These are phyloP conservation scores for Elaeis guineensis DNA, from an alignment of 176 grass and related monocot genomes.

Conservation along the genomic window DNA sequence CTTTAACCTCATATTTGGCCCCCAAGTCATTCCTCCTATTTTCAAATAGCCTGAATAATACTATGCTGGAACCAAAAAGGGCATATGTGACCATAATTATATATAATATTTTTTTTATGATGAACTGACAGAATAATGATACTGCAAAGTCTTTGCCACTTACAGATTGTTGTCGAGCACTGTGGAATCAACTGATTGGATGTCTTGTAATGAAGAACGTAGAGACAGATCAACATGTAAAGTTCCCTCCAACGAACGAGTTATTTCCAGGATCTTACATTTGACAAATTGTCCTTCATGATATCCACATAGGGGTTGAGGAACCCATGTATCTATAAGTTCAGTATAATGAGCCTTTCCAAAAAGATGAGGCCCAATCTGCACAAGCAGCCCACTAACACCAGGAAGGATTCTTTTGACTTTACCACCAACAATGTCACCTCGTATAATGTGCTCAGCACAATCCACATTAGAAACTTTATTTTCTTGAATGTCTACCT, in stretches of 20 bases:
- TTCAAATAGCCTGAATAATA: too few species aligned
- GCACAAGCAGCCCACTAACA: conserved; percentile 68
- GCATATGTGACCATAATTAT: too few species aligned
- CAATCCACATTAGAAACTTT: conserved; percentile 15
- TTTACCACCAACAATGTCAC: conserved; percentile 73
- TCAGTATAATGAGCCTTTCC: conserved; percentile 96
- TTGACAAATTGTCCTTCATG: conserved; percentile 92
- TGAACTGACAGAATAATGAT: background rate
- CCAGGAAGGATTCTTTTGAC: conserved; percentile 86
- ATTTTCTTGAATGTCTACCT: conserved; percentile 13
- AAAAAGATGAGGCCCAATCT: conserved; percentile 91
- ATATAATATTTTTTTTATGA: background rate
- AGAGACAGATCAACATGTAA: conserved; percentile 84
- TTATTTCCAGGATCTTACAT: conserved; percentile 65
- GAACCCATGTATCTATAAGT: conserved; percentile 68
- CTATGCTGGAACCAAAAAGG: too few species aligned
- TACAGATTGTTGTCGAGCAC: conserved; percentile 34
- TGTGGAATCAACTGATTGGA: conserved; percentile 19
- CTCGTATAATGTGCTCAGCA: conserved; percentile 49
- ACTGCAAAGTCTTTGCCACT: conserved; percentile 27
- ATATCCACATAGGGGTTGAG: conserved; percentile 54
- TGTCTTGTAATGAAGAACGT: conserved; percentile 36
- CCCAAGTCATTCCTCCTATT: too few species aligned
- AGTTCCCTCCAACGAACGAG: conserved; percentile 53
- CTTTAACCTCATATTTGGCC: too few species aligned